Evolutionary conservation across 306 rosid genomes (phyloP).

Genomic region (Delonix regia): DNA sequence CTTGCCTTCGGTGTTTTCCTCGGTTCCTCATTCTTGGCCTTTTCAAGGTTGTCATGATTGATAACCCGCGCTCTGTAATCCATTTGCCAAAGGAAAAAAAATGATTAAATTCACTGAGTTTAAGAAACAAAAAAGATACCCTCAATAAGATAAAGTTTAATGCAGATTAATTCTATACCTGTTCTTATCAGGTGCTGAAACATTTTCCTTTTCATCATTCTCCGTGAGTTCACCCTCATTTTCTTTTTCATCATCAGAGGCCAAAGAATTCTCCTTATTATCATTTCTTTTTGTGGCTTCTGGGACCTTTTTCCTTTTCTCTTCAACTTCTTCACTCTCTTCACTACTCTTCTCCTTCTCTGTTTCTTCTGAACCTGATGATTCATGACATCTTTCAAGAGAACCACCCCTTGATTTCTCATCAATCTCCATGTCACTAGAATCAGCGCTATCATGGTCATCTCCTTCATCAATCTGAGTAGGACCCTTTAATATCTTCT

Average conservation of each 20-base stretch:
- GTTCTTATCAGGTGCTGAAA: constrained; percentile 51
- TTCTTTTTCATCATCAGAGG: constrained; percentile 51
- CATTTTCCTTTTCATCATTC: constrained; percentile 66
- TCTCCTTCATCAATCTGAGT: constrained; percentile 37
- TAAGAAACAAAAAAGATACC: constrained; percentile 24
- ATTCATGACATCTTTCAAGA: constrained; percentile 40
- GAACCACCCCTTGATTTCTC: constrained; percentile 63
- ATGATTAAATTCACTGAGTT: constrained; percentile 17
- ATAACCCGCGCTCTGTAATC: constrained; percentile 48
- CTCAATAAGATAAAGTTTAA: neutral
- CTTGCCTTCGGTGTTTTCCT: constrained; percentile 59
- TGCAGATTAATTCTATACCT: constrained; percentile 49
- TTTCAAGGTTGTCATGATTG: constrained; percentile 24
- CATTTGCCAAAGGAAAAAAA: neutral
- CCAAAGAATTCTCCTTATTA: constrained; percentile 44
- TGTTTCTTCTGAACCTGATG: constrained; percentile 41
- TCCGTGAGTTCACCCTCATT: constrained; percentile 42
- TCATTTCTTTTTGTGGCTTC: constrained; percentile 40
- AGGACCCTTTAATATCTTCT: neutral
- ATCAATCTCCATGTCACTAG: constrained; percentile 65
- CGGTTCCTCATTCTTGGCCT: constrained; percentile 47
- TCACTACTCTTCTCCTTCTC: constrained; percentile 35
- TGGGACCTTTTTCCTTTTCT: constrained; percentile 29
- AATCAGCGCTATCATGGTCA: constrained; percentile 36
- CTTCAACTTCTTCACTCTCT: constrained; percentile 38